Evolutionary conservation across 2,329 filamentous ascomycete species (phyloP).

Genomic region (Pyricularia sp.): DNA sequence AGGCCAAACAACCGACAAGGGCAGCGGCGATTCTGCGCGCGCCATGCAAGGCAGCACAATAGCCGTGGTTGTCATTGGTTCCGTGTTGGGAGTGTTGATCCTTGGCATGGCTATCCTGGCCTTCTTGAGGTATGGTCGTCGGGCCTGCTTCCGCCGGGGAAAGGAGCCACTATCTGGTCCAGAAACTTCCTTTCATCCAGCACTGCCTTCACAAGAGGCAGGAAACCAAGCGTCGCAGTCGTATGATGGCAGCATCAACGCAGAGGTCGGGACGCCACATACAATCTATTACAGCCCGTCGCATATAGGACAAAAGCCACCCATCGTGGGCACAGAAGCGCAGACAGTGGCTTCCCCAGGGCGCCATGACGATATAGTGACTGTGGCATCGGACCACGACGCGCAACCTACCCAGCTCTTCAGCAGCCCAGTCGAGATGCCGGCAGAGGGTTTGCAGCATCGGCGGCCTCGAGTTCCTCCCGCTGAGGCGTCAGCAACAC

Average conservation of each 20-base stretch:
- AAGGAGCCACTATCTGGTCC: neutral
- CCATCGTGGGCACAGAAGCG: neutral
- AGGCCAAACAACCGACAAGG: neutral
- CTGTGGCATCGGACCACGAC: neutral
- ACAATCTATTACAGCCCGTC: neutral
- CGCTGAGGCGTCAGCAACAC: neutral
- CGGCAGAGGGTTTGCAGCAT: neutral
- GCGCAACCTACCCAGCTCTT: neutral
- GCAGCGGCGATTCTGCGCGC: neutral
- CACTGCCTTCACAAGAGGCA: neutral
- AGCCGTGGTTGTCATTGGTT: neutral
- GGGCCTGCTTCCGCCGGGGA: neutral
- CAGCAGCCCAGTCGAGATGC: neutral
- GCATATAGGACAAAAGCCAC: neutral
- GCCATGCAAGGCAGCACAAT: neutral
- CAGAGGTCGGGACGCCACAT: neutral
- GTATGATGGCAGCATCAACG: neutral
- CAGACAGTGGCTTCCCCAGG: neutral
- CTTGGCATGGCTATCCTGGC: neutral
- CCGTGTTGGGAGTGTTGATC: neutral
- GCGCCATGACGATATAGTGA: neutral
- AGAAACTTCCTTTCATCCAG: neutral
- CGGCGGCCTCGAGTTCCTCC: neutral
- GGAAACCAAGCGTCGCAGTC: neutral
- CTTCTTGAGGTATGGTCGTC: neutral